phyloP scores from a whole-genome alignment of 2,329 filamentous ascomycete genomes.

The Aspergillus spinulosporus region DNA sequence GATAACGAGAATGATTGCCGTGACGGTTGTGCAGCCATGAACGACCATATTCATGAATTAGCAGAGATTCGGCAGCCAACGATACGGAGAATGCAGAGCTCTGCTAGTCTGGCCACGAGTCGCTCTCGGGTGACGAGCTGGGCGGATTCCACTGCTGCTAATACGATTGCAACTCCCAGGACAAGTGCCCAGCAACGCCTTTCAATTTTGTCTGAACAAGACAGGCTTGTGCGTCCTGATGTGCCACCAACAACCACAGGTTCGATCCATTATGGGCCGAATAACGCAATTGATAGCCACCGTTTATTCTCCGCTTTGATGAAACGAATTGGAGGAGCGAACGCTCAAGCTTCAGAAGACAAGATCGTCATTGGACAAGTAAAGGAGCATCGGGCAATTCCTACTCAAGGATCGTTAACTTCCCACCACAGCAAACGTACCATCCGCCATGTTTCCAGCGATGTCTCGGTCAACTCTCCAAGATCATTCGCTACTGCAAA shows the following conservation, averaged over 20 bases:
- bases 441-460: slow-evolving; percentile 35
- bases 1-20: slow-evolving; percentile 13
- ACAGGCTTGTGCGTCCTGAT: slow-evolving; percentile 22
- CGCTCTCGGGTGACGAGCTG: slow-evolving; percentile 51
- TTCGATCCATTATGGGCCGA: slow-evolving; percentile 20
- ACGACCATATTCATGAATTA: neutral
- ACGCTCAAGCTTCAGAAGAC: slow-evolving; percentile 24
- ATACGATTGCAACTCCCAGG: slow-evolving; percentile 39
- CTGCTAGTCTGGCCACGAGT: slow-evolving; percentile 37
- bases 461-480: slow-evolving; percentile 31
- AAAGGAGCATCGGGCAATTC: slow-evolving; percentile 31
- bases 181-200: slow-evolving; percentile 38
- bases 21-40: neutral
- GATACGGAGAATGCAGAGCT: slow-evolving; percentile 30
- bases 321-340: slow-evolving; percentile 38
- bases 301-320: slow-evolving; percentile 47
- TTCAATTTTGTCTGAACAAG: slow-evolving; percentile 48
- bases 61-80: slow-evolving; percentile 18
- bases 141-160: slow-evolving; percentile 48
- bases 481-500: slow-evolving; percentile 35
- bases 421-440: slow-evolving; percentile 29
- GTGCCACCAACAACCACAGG: slow-evolving; percentile 8
- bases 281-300: slow-evolving; percentile 37
- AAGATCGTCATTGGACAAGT: slow-evolving; percentile 32
- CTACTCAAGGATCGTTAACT: slow-evolving; percentile 29